A percentile compares a stretch with the other conserved stretches of the same genome.
phyloP scores from a whole-genome alignment of 805 yeast genomes.

The Saturnispora gosingensis region DNA sequence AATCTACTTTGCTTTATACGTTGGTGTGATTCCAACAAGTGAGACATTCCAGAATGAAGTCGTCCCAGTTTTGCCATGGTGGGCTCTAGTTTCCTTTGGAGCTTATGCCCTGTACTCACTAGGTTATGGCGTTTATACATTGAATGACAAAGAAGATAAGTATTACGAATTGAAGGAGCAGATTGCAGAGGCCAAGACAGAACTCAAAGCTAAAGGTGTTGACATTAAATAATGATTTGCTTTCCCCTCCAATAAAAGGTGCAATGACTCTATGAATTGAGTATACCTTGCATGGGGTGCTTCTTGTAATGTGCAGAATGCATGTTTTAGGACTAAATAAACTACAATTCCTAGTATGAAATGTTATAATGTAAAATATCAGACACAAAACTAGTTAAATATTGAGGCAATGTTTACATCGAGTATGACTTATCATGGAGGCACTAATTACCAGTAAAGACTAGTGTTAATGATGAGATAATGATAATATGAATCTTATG shows the following conservation, averaged over 20 bases:
- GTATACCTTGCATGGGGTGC: not conserved
- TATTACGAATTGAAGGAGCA: constrained; percentile 50
- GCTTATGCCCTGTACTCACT: constrained; percentile 57
- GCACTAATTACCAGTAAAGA: not conserved
- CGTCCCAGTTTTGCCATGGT: constrained; percentile 59
- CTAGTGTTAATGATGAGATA: not conserved
- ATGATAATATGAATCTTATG: not conserved
- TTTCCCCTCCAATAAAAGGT: not conserved
- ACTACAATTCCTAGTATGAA: not conserved
- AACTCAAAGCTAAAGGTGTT: constrained; percentile 46
- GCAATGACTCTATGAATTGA: not conserved
- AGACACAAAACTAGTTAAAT: not conserved
- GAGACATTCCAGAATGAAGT: constrained; percentile 40
- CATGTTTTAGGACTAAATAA: not conserved
- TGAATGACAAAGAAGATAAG: constrained; percentile 63
- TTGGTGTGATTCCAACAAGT: constrained; percentile 48
- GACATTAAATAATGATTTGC: constrained; percentile 16
- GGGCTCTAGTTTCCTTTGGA: constrained; percentile 63
- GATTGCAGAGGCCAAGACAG: constrained; percentile 55
- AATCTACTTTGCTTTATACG: constrained; percentile 41
- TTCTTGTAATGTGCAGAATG: not conserved
- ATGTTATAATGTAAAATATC: not conserved
- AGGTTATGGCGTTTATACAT: constrained; percentile 60
- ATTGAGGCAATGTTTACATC: too few species aligned
- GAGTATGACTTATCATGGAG: not conserved